Percentiles rank a stretch among this genome's conserved stretches.
phyloP scores from a whole-genome alignment of 2,329 filamentous ascomycete species.

The Dactylellina haptotyla region DNA sequence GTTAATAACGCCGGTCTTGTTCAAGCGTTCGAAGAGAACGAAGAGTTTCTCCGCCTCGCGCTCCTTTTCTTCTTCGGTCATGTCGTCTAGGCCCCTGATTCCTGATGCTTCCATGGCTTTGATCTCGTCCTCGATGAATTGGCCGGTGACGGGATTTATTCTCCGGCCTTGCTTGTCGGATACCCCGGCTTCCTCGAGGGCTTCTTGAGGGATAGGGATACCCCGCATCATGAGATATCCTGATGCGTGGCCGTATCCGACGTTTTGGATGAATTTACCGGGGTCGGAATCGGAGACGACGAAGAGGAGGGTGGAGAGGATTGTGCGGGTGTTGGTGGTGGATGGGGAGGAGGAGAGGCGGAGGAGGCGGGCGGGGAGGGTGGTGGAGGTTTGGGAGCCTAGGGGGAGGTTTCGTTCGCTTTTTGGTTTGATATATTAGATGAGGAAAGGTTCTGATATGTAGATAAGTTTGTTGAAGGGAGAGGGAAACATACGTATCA shows the following conservation, averaged over 20 bases:
- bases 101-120: constrained; percentile 61
- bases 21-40: constrained; percentile 90
- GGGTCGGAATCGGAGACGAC: constrained; percentile 85
- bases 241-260: constrained; percentile 92
- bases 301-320: constrained; percentile 82
- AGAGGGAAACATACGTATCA: constrained; percentile 63
- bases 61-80: constrained; percentile 93
- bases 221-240: constrained; percentile 89
- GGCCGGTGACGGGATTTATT: constrained; percentile 88
- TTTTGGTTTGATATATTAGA: neutral
- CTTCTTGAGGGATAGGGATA: constrained; percentile 76
- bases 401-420: constrained; percentile 78
- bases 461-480: neutral
- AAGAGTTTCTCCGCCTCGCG: constrained; percentile 88
- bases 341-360: constrained; percentile 78
- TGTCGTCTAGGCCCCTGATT: constrained; percentile 66
- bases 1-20: constrained; percentile 77
- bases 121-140: constrained; percentile 74
- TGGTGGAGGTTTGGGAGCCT: constrained; percentile 72
- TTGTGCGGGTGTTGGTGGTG: constrained; percentile 76
- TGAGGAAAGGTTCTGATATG: neutral
- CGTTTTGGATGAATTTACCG: constrained; percentile 82
- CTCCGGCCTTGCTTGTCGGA: constrained; percentile 61
- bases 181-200: constrained; percentile 60
- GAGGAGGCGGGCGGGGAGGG: constrained; percentile 79